Evolutionary conservation across 2,329 filamentous ascomycete species (phyloP).

Genomic region (Microcyclospora pomicola): DNA sequence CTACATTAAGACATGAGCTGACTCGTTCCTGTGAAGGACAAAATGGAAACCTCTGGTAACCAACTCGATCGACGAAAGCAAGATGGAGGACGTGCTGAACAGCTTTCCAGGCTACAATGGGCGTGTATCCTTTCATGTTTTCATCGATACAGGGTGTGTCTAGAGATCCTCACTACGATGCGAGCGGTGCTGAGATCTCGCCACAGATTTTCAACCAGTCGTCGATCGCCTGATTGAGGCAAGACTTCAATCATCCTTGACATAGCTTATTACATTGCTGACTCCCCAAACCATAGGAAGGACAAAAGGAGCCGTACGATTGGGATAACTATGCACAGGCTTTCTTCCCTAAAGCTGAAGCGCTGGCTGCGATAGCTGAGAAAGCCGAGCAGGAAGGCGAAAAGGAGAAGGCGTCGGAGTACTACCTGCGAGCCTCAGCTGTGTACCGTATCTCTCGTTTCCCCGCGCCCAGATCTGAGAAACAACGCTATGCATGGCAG

Average conservation of each 20-base stretch:
- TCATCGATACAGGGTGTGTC: conserved; percentile 30
- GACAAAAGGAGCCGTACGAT: conserved; percentile 50
- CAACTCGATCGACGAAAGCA: background rate
- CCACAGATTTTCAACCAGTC: conserved; percentile 54
- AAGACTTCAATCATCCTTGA: conserved; percentile 1
- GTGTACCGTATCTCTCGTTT: conserved; percentile 64
- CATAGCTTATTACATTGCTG: background rate
- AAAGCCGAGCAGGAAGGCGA: conserved; percentile 37
- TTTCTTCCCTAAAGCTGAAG: conserved; percentile 47
- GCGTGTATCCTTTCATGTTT: conserved; percentile 55
- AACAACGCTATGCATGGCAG: conserved; percentile 49
- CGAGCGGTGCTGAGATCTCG: no score
- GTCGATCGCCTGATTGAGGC: conserved; percentile 49
- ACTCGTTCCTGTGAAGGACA: conserved; percentile 46
- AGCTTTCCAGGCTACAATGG: conserved; percentile 29
- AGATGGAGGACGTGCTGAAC: background rate
- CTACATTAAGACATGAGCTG: background rate
- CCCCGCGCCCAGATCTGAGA: conserved; percentile 37
- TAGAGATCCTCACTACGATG: no score
- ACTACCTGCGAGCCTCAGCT: conserved; percentile 55
- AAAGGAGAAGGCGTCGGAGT: conserved; percentile 40
- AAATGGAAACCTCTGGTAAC: conserved; percentile 58
- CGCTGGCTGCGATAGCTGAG: conserved; percentile 41
- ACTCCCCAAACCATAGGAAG: conserved; percentile 24
- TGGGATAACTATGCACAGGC: conserved; percentile 49